phyloP scores from a whole-genome alignment of 2,329 filamentous ascomycete genomes.

The Alternaria tenuissima region DNA sequence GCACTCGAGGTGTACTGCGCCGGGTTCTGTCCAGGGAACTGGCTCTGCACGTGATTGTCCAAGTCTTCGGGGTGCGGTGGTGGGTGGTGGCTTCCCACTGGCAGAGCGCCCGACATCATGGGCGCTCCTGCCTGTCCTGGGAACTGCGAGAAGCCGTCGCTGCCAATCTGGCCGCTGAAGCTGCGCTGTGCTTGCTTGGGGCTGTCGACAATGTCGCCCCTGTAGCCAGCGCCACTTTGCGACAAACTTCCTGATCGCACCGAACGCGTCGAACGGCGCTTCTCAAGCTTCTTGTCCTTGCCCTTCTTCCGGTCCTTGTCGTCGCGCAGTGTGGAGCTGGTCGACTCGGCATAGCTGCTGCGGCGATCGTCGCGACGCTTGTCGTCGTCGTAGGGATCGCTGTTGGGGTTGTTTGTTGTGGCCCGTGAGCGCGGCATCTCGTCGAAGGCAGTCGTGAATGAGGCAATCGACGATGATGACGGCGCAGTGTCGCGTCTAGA shows the following conservation, averaged over 20 bases:
- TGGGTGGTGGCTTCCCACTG: constrained; percentile 30
- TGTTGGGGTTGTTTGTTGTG: constrained; percentile 26
- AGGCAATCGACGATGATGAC: constrained; percentile 48
- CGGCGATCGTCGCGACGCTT: constrained; percentile 39
- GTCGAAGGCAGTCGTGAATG: constrained; percentile 52
- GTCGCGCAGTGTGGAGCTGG: constrained; percentile 38
- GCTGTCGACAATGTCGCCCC: constrained; percentile 43
- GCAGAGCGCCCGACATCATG: constrained; percentile 47
- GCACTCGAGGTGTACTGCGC: constrained; percentile 56
- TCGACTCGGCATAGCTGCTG: constrained; percentile 43
- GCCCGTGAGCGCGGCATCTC: constrained; percentile 34
- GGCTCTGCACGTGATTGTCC: constrained; percentile 61
- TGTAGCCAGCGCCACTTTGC: constrained; percentile 37
- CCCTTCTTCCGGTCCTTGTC: constrained; percentile 41
- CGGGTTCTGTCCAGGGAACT: constrained; percentile 68
- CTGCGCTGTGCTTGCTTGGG: constrained; percentile 32
- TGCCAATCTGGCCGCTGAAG: constrained; percentile 43
- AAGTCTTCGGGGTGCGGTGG: constrained; percentile 33
- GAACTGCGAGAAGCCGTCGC: constrained; percentile 46
- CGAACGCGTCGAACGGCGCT: constrained; percentile 42
- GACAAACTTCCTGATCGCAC: constrained; percentile 38
- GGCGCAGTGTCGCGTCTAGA: constrained; percentile 41
- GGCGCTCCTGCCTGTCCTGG: constrained; percentile 45
- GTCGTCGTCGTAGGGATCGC: constrained; percentile 45
- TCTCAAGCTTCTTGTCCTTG: constrained; percentile 38